These are phyloP conservation scores for Leccinum broughii DNA, from an alignment of 768 basidiomycete species.

Conservation along the genomic window DNA sequence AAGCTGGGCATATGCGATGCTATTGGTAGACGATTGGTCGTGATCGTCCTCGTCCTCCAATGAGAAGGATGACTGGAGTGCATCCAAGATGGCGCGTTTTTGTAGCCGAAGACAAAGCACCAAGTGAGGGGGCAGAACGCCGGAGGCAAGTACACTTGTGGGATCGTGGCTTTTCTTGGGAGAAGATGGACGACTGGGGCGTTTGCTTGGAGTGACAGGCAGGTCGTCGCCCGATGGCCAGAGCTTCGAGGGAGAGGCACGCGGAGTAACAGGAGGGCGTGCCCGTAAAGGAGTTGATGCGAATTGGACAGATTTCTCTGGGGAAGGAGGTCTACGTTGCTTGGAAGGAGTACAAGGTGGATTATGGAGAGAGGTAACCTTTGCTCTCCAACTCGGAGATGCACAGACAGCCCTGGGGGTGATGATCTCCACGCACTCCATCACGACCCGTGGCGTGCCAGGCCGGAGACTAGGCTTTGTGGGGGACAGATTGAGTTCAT, in stretches of 20 bases:
- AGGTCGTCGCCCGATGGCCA: too few relatives aligned
- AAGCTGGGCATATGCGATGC: slow-evolving; percentile 56
- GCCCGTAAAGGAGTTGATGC: slow-evolving; percentile 19
- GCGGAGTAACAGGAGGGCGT: slow-evolving; percentile 18
- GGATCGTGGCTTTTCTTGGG: slow-evolving; percentile 15
- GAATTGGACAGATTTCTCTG: slow-evolving; percentile 3
- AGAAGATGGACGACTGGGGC: slow-evolving; percentile 7
- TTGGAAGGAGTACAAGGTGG: slow-evolving; percentile 26
- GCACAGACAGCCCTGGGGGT: slow-evolving; percentile 23
- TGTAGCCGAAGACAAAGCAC: slow-evolving; percentile 51
- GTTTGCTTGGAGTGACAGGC: slow-evolving; percentile 21
- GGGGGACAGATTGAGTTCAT: slow-evolving; percentile 34
- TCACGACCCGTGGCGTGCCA: slow-evolving; percentile 22
- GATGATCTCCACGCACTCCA: slow-evolving; percentile 34
- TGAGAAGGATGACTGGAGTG: slow-evolving; percentile 38
- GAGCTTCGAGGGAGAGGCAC: slow-evolving; percentile 19
- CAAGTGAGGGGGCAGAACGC: slow-evolving; percentile 42
- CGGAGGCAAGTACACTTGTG: slow-evolving; percentile 7
- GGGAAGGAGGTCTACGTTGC: slow-evolving; percentile 1
- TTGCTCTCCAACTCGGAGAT: slow-evolving; percentile 17
- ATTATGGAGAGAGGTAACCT: background rate
- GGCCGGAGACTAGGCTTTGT: slow-evolving; percentile 25
- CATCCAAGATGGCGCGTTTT: slow-evolving; percentile 54
- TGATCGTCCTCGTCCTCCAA: slow-evolving; percentile 34
- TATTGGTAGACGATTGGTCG: slow-evolving; percentile 46